Percentiles rank a stretch among this genome's conserved stretches.
phyloP scores from a whole-genome alignment of 2,329 filamentous ascomycete genomes.

The Pestalotiopsis sp. region DNA sequence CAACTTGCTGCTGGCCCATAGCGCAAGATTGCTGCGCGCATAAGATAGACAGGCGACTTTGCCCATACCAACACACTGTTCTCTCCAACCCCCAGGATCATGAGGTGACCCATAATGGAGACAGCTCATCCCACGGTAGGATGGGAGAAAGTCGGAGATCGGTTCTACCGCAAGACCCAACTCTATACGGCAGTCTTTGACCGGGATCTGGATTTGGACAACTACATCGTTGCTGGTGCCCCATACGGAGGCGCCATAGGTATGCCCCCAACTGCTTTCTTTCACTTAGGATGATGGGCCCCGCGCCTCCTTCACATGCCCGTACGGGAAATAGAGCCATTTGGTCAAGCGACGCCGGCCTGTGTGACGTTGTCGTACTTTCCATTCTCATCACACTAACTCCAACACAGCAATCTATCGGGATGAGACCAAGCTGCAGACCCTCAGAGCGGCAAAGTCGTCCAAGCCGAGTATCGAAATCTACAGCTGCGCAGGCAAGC shows the following conservation, averaged over 20 bases:
- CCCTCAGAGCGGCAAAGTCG: slow-evolving; percentile 71
- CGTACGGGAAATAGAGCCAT: neutral
- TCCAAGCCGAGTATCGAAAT: slow-evolving; percentile 88
- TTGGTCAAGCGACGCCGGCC: neutral
- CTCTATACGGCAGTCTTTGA: slow-evolving; percentile 94
- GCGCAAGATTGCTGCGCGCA: neutral
- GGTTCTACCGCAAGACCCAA: slow-evolving; percentile 93
- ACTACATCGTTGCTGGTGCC: slow-evolving; percentile 88
- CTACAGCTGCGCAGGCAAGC: slow-evolving; percentile 89
- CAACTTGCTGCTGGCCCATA: neutral
- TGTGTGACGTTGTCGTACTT: neutral
- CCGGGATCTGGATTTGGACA: slow-evolving; percentile 90
- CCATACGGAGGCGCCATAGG: slow-evolving; percentile 92
- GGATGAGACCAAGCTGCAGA: slow-evolving; percentile 81
- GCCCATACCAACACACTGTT: neutral
- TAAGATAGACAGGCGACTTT: neutral
- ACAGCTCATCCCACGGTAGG: slow-evolving; percentile 73
- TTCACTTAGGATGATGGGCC: neutral
- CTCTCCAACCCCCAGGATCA: slow-evolving; percentile 14
- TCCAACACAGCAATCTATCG: slow-evolving; percentile 73
- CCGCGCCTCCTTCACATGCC: neutral
- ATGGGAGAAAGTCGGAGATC: slow-evolving; percentile 92
- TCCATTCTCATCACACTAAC: slow-evolving; percentile 7
- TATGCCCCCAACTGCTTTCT: slow-evolving; percentile 39
- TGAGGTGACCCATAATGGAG: slow-evolving; percentile 51